phyloP scores from a whole-genome alignment of 2,329 filamentous ascomycete genomes.

The Fusarium brevicatenulatum region DNA sequence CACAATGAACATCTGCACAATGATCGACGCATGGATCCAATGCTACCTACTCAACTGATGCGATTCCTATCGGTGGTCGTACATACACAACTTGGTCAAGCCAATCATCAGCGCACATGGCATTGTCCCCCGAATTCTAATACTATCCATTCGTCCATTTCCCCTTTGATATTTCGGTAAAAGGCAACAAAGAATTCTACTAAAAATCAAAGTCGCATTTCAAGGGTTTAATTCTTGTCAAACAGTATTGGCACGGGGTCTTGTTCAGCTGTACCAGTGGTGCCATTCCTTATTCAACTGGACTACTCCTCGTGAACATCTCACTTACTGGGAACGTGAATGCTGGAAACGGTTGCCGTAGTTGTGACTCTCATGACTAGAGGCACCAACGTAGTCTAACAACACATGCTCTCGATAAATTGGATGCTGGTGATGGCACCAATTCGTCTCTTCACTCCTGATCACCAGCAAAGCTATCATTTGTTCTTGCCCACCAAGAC shows the following conservation, averaged over 20 bases:
- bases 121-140: constrained; percentile 21
- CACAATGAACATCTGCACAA: constrained; percentile 1
- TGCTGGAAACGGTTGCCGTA: neutral
- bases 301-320: neutral
- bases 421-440: neutral
- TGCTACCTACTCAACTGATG: constrained; percentile 9
- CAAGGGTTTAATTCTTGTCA: constrained; percentile 17
- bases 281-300: constrained; percentile 10
- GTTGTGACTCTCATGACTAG: neutral
- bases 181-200: neutral
- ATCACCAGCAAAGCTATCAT: no score
- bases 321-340: neutral
- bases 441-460: neutral
- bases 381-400: neutral
- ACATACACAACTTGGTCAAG: constrained; percentile 14
- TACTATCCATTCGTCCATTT: constrained; percentile 19
- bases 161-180: neutral
- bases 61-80: constrained; percentile 1
- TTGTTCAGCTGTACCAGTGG: constrained; percentile 10
- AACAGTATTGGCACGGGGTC: constrained; percentile 36
- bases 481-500: neutral
- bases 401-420: neutral
- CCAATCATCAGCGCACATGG: constrained; percentile 49
- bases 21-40: constrained; percentile 33
- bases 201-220: constrained; percentile 5